Conservation (phyloP, 2,329 filamentous ascomycete species). For the Neopestalotiopsis clavispora region DNA sequence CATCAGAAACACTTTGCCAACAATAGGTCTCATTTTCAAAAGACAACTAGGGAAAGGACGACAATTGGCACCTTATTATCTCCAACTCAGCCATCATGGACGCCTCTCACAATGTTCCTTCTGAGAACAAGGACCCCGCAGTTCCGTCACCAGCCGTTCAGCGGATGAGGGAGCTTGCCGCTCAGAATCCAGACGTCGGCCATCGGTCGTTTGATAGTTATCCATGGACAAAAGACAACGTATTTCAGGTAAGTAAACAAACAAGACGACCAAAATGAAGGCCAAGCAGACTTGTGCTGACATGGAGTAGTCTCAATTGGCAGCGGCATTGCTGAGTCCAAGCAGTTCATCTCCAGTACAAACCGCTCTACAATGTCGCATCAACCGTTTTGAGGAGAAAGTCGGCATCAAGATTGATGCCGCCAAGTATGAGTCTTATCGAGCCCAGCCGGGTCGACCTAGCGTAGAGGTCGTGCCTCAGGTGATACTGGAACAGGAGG, state of each 20-base stretch:
- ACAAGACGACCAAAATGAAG: neutral
- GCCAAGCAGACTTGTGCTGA: neutral
- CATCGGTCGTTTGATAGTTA: conserved; percentile 21
- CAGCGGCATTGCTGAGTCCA: conserved; percentile 15
- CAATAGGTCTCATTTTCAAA: no score
- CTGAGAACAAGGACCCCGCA: neutral
- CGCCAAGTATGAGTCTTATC: conserved; percentile 16
- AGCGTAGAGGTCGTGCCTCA: conserved; percentile 16
- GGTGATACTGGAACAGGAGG: conserved; percentile 19
- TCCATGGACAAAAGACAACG: conserved; percentile 20
- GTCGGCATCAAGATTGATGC: conserved; percentile 19
- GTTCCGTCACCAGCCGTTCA: conserved; percentile 18
- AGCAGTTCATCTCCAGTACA: conserved; percentile 5
- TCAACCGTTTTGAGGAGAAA: conserved; percentile 19
- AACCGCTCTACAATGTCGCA: conserved; percentile 15
- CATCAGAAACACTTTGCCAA: no score
- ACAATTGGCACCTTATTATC: neutral
- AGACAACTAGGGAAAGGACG: neutral
- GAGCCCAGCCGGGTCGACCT: conserved; percentile 3
- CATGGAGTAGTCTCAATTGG: conserved; percentile 14
- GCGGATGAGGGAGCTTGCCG: conserved; percentile 30
- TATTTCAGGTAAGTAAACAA: conserved; percentile 17
- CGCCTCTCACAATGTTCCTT: neutral
- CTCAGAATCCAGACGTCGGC: conserved; percentile 26
- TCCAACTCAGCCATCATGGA: neutral